Base-by-base conservation (phyloP, 2,329 filamentous ascomycete species). In the Bipolaris gigantea region DNA sequence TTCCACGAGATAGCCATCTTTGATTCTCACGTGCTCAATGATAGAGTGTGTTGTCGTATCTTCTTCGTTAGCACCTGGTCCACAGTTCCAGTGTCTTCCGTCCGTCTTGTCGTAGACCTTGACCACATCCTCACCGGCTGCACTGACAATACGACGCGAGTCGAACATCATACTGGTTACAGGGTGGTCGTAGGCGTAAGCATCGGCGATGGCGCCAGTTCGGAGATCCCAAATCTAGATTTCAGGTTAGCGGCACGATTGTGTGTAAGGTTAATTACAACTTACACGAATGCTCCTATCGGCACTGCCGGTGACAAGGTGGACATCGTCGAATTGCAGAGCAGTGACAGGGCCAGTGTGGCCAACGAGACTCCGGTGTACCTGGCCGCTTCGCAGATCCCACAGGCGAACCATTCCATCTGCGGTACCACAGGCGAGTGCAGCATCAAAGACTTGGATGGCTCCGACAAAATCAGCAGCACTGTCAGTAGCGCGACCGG, bases 41-140 rank as follows among this genome's bases (percentile, higher is more conserved):
- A 74, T 66, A 0, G 73, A 66, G 9, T 73, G 60, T 19, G 54
- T 83, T 63, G 84, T 86, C 11, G 83, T 85, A 52, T 85, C 83
- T 48, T 89, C 86, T 18, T 86, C 84, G 55, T 87, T 87, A 10
- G 77, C 85, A 33, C 92, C 93, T 2, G 91, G 87, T 48, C 94
- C 94, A 75, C 92, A 97, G 74, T 96, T 91, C 94, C 94, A 99
- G 75, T 97, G 94, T 57, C 90, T 82, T 36, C 92, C 92, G 72
- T 99, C 94, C 3, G 91, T 88, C 81, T 97, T 97, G 78, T 99
- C 94, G 77, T 97, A 99, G 55, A 99, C 89, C 78, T 99, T 99
- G 65, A 94, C 92, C 21, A 97, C 91, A 67, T 92, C 87, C 75
- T 97, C 94, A 38, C 92, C 90, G 0, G 92, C 92, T 2, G 94